phyloP scores from a whole-genome alignment of 2,329 filamentous ascomycete genomes.

The Ophiostoma perfectum region DNA sequence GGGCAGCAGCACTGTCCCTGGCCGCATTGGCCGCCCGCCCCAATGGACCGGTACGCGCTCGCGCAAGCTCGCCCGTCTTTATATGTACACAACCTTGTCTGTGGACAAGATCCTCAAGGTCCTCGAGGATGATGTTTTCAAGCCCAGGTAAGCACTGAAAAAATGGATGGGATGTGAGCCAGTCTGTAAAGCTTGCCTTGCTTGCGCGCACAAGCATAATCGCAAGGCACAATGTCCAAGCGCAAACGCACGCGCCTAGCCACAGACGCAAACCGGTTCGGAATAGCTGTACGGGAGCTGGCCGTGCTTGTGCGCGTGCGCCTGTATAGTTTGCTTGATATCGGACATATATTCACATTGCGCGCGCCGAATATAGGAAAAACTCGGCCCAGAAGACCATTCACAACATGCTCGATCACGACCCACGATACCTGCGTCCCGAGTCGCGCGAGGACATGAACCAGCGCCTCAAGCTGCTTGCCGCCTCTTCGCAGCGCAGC shows the following conservation, averaged over 20 bases:
- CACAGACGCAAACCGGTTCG: not conserved
- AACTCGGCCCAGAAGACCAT: conserved; percentile 57
- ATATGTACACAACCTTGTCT: conserved; percentile 51
- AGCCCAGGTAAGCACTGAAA: conserved; percentile 40
- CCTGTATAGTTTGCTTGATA: conserved; percentile 12
- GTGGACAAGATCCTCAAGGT: conserved; percentile 49
- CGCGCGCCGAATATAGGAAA: conserved; percentile 33
- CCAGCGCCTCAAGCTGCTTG: conserved; percentile 44
- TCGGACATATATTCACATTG: conserved; percentile 5
- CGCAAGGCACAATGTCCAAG: not conserved
- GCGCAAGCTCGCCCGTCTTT: conserved; percentile 51
- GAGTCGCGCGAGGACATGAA: conserved; percentile 47
- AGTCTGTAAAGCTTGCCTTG: not conserved
- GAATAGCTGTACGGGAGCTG: not conserved
- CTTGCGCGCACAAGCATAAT: not conserved
- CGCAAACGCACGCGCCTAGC: not conserved
- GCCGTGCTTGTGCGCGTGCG: not conserved
- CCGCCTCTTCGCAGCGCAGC: conserved; percentile 37
- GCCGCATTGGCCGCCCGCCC: conserved; percentile 47
- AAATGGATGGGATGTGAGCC: not conserved
- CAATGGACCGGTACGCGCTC: conserved; percentile 51
- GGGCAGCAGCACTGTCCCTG: conserved; percentile 26
- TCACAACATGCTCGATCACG: conserved; percentile 51
- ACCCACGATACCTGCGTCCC: conserved; percentile 54
- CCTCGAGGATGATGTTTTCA: conserved; percentile 40